These are phyloP conservation scores for Leccinum rimulosum DNA, from an alignment of 768 basidiomycete genomes.

Conservation along the genomic window DNA sequence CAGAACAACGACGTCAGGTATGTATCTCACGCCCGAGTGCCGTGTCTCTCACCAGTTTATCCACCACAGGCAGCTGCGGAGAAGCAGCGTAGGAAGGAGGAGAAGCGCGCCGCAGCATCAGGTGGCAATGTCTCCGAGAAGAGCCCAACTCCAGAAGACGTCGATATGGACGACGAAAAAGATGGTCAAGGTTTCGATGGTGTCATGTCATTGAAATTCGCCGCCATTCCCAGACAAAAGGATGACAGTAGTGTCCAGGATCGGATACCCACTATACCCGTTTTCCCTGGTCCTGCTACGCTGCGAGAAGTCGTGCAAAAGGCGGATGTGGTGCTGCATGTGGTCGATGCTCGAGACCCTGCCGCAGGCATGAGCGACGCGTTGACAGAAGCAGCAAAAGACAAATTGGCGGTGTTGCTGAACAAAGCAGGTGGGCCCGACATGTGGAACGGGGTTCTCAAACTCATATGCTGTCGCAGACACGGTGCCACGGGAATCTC, in stretches of 20 bases:
- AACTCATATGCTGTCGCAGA: conserved; percentile 44
- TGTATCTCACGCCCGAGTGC: background rate
- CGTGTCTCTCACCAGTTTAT: background rate
- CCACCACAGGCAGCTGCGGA: conserved; percentile 67
- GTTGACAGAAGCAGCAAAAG: conserved; percentile 39
- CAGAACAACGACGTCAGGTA: conserved; percentile 75
- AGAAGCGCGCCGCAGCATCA: conserved; percentile 47
- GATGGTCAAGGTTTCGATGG: conserved; percentile 40
- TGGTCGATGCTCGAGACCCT: conserved; percentile 87
- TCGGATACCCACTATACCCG: conserved; percentile 18
- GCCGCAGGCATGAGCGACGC: conserved; percentile 69
- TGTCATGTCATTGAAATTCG: conserved; percentile 22
- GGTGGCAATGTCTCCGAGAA: conserved; percentile 22
- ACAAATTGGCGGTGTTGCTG: conserved; percentile 62
- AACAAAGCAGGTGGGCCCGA: conserved; percentile 79
- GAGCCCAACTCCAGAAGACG: conserved; percentile 28
- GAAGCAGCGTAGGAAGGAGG: conserved; percentile 64
- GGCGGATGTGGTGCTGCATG: conserved; percentile 76
- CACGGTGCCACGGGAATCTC: conserved; percentile 72
- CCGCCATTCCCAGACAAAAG: conserved; percentile 1
- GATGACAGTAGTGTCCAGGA: background rate
- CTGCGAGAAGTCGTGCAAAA: conserved; percentile 55
- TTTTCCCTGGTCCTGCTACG: conserved; percentile 28
- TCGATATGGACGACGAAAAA: conserved; percentile 30
- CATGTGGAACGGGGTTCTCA: background rate